Base-by-base conservation (phyloP, 2,329 filamentous ascomycete genomes). In the Penicillium sp. region DNA sequence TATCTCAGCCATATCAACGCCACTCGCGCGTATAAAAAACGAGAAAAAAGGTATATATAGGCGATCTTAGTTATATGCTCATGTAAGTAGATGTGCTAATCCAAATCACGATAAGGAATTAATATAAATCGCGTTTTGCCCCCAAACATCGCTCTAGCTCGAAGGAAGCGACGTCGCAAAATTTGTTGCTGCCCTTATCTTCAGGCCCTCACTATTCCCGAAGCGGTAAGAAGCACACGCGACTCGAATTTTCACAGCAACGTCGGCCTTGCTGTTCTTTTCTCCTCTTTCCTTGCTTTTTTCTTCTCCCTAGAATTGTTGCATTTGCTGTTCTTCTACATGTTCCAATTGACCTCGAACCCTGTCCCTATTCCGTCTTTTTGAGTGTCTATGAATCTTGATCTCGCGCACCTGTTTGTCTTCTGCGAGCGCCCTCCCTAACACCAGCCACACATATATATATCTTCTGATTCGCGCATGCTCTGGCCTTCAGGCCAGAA, bases 401-500 rank as follows among this genome's bases (percentile, higher is more conserved):
- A 53, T 48, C 45, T 47, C 23, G 28, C 47, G 26, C 55, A 33
- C 43, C 52, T 48, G 38, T 53, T 57, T 47, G 45, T 57, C 23
- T 57, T 48, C 40, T 35, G 43, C 49, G 55, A 57, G 24, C 55
- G 55, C 21, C 55, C 55, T 20, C 55, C 55, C 18, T 57, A 52
- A 48, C 49, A 49, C 21, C 24, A 4, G 23, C 28, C 28, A 16
- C 12, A 35, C 26, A 26, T n/a, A n/a, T 26, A 38, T 16, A 30
- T 28, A 26, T 23, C 45, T 48, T 16, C 35, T 35, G 28, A 45
- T 18, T 11, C 11, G 24, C 38, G 49, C 28, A 57, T 53, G 55
- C 26, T 53, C 55, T 57, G 55, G 55, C 55, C 55, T 33, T 43
- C 18, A 30, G 55, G 55, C 55, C 55, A 57, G 55, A 57, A 16